Percentiles rank a stretch among this genome's conserved stretches.
Evolutionary conservation across 1,284 basidiomycete species (phyloP).

Genomic region (Pseudozyma sp.): DNA sequence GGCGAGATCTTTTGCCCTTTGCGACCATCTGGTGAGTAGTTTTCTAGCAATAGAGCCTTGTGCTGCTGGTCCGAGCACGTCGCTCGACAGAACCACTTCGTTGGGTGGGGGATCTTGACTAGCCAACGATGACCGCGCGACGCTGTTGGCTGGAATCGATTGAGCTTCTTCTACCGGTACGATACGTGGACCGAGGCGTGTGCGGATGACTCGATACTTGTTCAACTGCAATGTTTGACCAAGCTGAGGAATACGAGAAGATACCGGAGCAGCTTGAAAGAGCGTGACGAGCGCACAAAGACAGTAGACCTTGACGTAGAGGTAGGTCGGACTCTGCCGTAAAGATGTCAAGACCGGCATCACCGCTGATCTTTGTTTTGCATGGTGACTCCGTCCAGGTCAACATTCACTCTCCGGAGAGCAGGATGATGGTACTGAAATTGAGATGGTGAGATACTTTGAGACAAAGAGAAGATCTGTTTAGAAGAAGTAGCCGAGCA

Average conservation of each 20-base stretch:
- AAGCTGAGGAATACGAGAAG: constrained; percentile 51
- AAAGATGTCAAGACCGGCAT: constrained; percentile 56
- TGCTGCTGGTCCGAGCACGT: constrained; percentile 32
- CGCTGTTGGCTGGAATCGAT: background rate
- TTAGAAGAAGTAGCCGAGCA: background rate
- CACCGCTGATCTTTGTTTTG: constrained; percentile 5
- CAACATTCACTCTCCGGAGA: background rate
- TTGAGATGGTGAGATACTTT: background rate
- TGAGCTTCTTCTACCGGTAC: constrained; percentile 30
- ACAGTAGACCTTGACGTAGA: constrained; percentile 65
- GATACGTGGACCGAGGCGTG: constrained; percentile 32
- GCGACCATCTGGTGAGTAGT: constrained; percentile 49
- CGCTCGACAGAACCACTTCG: constrained; percentile 43
- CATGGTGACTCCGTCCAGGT: constrained; percentile 7
- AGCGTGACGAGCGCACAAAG: constrained; percentile 63
- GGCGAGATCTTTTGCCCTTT: constrained; percentile 51
- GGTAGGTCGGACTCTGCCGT: constrained; percentile 60
- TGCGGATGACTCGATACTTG: constrained; percentile 34
- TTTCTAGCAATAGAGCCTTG: constrained; percentile 24
- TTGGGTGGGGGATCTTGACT: background rate
- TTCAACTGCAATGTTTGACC: constrained; percentile 36
- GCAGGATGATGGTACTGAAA: background rate
- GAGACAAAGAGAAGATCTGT: background rate
- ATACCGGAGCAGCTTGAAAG: constrained; percentile 60
- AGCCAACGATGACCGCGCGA: background rate